These are phyloP conservation scores for Blastomyces emzantsi DNA, from an alignment of 2,329 filamentous ascomycete genomes.

Conservation along the genomic window DNA sequence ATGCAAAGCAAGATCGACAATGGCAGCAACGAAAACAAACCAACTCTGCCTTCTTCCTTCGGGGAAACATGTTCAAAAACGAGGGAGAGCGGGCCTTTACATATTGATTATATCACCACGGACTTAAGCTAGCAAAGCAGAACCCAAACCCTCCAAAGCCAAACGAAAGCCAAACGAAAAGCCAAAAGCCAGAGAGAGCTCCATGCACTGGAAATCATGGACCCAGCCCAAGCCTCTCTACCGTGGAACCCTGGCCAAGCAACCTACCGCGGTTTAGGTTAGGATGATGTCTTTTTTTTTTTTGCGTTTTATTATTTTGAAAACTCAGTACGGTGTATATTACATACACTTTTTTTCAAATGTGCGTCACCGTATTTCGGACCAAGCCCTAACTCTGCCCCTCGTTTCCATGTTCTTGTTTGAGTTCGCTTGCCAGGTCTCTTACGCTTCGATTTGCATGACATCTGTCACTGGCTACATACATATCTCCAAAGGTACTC, in stretches of 20 bases:
- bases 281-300: background rate
- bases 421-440: background rate
- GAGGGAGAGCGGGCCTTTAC: background rate
- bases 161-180: too few relatives aligned
- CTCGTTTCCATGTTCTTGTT: background rate
- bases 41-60: background rate
- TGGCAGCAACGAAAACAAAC: background rate
- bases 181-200: background rate
- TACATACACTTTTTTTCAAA: background rate
- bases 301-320: background rate
- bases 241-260: slow-evolving; percentile 3
- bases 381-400: background rate
- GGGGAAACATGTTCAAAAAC: background rate
- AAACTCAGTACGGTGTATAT: too few relatives aligned
- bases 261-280: background rate
- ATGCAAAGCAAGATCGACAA: background rate
- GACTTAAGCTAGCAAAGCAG: background rate
- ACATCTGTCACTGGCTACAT: too few relatives aligned
- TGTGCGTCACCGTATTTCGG: background rate
- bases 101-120: slow-evolving; percentile 7
- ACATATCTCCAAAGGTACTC: too few relatives aligned
- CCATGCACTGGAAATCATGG: background rate
- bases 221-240: background rate
- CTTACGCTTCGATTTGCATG: background rate
- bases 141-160: background rate